These are phyloP conservation scores for Camellia sinensis DNA, from an alignment of 148 eudicot species.

Conservation along the genomic window DNA sequence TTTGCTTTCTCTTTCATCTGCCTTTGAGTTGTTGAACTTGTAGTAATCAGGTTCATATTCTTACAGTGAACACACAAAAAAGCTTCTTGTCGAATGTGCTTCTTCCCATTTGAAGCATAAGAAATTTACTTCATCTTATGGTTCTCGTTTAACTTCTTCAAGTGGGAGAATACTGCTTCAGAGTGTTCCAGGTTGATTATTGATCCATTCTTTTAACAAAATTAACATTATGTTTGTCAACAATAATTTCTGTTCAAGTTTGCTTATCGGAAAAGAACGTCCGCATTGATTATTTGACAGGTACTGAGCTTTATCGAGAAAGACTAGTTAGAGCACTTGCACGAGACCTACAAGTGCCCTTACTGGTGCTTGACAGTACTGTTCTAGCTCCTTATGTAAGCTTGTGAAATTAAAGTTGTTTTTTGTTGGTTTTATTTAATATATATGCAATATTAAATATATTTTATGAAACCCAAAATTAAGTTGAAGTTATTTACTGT, in stretches of 20 bases:
- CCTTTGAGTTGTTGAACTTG: conserved; percentile 7
- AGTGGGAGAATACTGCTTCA: conserved; percentile 90
- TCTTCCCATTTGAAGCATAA: conserved; percentile 77
- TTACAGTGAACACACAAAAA: conserved; percentile 75
- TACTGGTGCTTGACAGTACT: conserved; percentile 88
- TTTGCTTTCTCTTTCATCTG: conserved; percentile 8
- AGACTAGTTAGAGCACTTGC: conserved; percentile 93
- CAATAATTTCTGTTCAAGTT: background rate
- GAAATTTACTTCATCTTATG: conserved; percentile 61
- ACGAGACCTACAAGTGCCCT: conserved; percentile 74
- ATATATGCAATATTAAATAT: background rate
- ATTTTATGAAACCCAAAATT: background rate
- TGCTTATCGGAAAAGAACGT: background rate
- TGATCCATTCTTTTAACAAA: background rate
- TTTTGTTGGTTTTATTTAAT: background rate
- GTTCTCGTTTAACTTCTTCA: conserved; percentile 72
- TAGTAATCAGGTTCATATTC: conserved; percentile 17
- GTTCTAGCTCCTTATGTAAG: conserved; percentile 93
- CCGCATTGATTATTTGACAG: conserved; percentile 33
- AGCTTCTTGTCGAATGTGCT: conserved; percentile 77
- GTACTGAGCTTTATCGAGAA: conserved; percentile 95
- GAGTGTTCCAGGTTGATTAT: conserved; percentile 76
- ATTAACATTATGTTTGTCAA: background rate
- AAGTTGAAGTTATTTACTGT: background rate
- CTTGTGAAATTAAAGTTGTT: background rate